A percentile compares a stretch with the other conserved stretches of the same genome.
Evolutionary conservation across 352 stramenopile species (phyloP).

Genomic region (Elongisporangium prolatum): DNA sequence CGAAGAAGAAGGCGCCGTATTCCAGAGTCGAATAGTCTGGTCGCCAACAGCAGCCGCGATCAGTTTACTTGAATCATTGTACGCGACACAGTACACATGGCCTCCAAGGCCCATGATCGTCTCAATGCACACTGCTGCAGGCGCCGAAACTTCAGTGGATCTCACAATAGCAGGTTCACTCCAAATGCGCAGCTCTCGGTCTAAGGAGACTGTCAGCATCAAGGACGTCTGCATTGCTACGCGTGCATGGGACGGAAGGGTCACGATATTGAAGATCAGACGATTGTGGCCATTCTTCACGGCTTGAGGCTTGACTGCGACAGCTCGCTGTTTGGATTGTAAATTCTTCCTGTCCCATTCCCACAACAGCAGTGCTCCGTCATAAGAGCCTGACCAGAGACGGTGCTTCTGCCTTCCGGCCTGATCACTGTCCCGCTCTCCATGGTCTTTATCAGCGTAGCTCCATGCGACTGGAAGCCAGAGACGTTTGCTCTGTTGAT

Average conservation of each 20-base stretch:
- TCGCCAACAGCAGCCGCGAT: conserved; percentile 63
- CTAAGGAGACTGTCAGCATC: conserved; percentile 57
- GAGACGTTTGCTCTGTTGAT: conserved; percentile 61
- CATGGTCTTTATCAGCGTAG: neutral
- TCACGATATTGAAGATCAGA: conserved; percentile 61
- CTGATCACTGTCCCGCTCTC: neutral
- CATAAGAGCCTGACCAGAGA: conserved; percentile 69
- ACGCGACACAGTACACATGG: conserved; percentile 52
- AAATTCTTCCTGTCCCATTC: conserved; percentile 27
- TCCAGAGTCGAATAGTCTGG: conserved; percentile 70
- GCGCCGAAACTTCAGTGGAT: conserved; percentile 1
- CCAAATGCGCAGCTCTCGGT: conserved; percentile 67
- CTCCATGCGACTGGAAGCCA: conserved; percentile 74
- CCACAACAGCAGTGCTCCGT: conserved; percentile 61
- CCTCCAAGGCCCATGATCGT: conserved; percentile 53
- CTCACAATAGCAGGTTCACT: neutral
- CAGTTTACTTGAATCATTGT: conserved; percentile 17
- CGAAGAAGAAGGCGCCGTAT: conserved; percentile 15
- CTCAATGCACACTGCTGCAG: conserved; percentile 25
- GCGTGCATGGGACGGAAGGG: conserved; percentile 4
- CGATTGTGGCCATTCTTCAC: conserved; percentile 64
- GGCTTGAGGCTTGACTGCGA: conserved; percentile 31
- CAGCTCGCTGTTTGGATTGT: conserved; percentile 7
- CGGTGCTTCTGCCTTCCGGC: conserved; percentile 13
- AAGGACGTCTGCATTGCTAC: conserved; percentile 9